A percentile compares a stretch with the other conserved stretches of the same genome.
Conservation (phyloP, 371 early-diverging fungal species). For the Mucor lusitanicus region DNA sequence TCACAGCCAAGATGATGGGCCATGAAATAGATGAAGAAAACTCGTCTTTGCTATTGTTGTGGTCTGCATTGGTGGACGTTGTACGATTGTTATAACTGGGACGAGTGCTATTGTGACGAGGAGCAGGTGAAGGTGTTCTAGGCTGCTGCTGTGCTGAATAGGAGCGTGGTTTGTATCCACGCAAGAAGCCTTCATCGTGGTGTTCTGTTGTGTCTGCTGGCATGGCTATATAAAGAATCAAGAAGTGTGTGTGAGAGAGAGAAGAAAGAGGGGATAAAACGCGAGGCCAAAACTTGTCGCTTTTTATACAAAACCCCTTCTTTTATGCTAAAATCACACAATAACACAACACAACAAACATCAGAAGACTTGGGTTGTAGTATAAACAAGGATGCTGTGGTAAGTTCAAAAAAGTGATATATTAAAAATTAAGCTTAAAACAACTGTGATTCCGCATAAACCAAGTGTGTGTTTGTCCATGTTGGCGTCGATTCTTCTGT, state of each 20-base stretch:
- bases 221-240: neutral
- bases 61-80: neutral
- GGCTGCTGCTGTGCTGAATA: constrained; percentile 2
- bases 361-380: neutral
- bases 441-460: neutral
- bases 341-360: neutral
- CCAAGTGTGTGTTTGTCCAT: neutral
- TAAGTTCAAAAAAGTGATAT: constrained; percentile 3
- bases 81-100: neutral
- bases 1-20: constrained; percentile 66
- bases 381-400: neutral
- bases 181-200: neutral
- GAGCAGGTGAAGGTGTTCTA: neutral
- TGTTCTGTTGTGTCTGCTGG: neutral
- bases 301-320: neutral
- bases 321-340: constrained; percentile 1
- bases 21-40: constrained; percentile 47
- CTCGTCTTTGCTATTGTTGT: constrained; percentile 4
- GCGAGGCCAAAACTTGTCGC: neutral
- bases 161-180: neutral
- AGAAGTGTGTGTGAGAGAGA: neutral
- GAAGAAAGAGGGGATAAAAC: neutral
- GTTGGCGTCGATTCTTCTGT: neutral
- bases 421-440: constrained; percentile 4
- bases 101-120: neutral